Conservation (phyloP, 768 basidiomycete genomes). For the Trametes coccinea region DNA sequence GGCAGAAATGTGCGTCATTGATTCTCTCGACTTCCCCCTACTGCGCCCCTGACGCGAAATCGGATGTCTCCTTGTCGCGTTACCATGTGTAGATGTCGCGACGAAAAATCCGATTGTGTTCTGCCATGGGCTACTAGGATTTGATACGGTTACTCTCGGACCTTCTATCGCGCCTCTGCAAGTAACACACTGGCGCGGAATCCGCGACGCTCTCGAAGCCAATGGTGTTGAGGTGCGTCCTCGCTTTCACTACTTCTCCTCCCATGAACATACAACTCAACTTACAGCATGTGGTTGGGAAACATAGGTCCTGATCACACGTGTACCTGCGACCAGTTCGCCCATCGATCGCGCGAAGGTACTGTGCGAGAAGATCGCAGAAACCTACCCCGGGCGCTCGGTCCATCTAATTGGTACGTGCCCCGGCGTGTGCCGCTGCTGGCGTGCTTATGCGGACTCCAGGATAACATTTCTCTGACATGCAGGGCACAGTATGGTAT, state of each 20-base stretch:
- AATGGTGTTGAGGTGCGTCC: conserved; percentile 66
- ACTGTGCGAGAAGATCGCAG: conserved; percentile 78
- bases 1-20: conserved; percentile 26
- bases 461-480: conserved; percentile 11
- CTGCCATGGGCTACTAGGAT: conserved; percentile 92
- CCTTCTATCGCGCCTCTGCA: conserved; percentile 76
- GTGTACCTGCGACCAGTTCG: conserved; percentile 90
- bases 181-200: conserved; percentile 96
- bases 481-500: conserved; percentile 76
- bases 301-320: conserved; percentile 73
- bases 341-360: conserved; percentile 88
- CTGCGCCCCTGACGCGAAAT: neutral
- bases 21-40: neutral
- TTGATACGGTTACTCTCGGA: conserved; percentile 82
- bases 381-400: conserved; percentile 75
- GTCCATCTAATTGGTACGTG: conserved; percentile 83
- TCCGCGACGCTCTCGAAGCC: conserved; percentile 87
- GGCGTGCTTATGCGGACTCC: conserved; percentile 30
- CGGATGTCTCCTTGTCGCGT: neutral
- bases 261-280: neutral
- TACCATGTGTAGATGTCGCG: conserved; percentile 55
- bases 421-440: conserved; percentile 16
- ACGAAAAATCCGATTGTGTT: conserved; percentile 89
- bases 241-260: neutral
- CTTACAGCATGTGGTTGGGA: neutral